Evolutionary conservation across 495 filamentous ascomycete species (phyloP).

Genomic region (Podospora sp.): DNA sequence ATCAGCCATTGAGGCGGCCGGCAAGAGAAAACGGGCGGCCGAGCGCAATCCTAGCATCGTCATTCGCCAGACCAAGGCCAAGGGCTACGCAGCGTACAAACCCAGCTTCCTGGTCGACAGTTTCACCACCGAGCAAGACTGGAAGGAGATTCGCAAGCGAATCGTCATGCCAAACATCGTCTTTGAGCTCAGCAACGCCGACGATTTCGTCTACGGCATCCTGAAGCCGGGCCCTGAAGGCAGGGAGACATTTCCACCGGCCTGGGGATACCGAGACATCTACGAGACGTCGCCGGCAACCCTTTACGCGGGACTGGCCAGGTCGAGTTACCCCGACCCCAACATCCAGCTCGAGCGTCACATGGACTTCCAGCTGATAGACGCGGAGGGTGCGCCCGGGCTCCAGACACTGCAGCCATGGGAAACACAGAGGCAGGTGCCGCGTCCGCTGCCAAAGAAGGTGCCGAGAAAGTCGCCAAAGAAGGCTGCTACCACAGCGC

Average conservation of each 20-base stretch:
- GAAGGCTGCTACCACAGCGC: too few relatives aligned
- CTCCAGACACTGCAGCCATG: constrained; percentile 20
- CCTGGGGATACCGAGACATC: constrained; percentile 31
- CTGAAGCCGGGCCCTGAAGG: too few relatives aligned
- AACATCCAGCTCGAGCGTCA: background rate
- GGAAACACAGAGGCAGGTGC: constrained; percentile 8
- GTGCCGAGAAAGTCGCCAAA: too few relatives aligned
- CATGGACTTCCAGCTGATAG: constrained; percentile 30
- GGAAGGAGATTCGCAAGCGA: background rate
- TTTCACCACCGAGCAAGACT: background rate
- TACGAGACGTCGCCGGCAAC: constrained; percentile 11
- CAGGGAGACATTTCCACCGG: constrained; percentile 5
- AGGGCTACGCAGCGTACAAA: background rate
- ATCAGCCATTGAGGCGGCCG: too few relatives aligned
- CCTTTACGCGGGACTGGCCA: constrained; percentile 12
- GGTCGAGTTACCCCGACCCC: background rate
- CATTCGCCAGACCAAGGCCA: background rate
- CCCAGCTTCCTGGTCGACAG: background rate
- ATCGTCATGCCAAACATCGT: background rate
- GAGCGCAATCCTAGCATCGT: background rate
- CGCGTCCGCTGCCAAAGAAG: background rate
- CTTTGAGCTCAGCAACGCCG: background rate
- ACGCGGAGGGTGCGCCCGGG: background rate
- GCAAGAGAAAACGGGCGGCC: background rate
- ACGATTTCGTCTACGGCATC: background rate